Percentiles rank a stretch among this genome's conserved stretches.
phyloP scores from a whole-genome alignment of 2,329 filamentous ascomycete genomes.

The Trichoderma sp. region DNA sequence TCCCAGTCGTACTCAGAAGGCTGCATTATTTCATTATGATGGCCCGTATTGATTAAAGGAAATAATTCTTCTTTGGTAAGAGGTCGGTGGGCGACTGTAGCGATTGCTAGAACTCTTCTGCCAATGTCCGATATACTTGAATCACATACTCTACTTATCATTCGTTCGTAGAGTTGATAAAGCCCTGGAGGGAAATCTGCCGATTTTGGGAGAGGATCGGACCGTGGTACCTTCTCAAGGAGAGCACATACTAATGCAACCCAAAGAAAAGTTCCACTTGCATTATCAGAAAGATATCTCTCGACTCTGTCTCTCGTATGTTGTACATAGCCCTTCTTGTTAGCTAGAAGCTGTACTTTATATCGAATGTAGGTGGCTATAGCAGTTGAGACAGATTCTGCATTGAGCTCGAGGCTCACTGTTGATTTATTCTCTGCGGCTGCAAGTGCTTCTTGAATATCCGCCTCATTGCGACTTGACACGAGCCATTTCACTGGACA shows the following conservation, averaged over 20 bases:
- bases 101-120: background rate
- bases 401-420: background rate
- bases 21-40: rapidly evolving
- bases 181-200: background rate
- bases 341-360: background rate
- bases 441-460: background rate
- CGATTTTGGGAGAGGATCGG: background rate
- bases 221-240: rapidly evolving
- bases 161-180: background rate
- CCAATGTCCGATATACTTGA: background rate
- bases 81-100: background rate
- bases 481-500: background rate
- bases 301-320: rapidly evolving
- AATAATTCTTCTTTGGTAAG: background rate
- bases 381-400: background rate
- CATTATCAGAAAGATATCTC: background rate
- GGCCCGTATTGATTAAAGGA: background rate
- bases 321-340: background rate
- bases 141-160: background rate
- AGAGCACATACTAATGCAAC: background rate
- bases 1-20: background rate
- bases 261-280: background rate
- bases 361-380: background rate
- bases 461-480: background rate
- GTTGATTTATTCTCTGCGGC: background rate